Evolutionary conservation across 2,329 filamentous ascomycete species (phyloP).

Genomic region (Aspergillus oerlinghausenensis): DNA sequence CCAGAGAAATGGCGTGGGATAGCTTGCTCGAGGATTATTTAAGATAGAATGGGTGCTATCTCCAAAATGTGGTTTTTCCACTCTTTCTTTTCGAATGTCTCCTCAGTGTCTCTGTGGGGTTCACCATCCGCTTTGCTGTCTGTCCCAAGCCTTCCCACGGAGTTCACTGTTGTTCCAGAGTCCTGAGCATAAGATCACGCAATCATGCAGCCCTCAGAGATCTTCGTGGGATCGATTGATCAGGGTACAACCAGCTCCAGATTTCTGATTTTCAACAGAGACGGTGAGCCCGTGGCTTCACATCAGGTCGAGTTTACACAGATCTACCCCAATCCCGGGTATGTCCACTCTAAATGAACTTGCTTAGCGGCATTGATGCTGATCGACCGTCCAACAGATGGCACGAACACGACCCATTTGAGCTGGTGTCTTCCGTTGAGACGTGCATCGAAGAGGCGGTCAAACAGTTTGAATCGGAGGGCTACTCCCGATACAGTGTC

Average conservation of each 20-base stretch:
- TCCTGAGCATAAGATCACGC: not conserved
- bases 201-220: slow-evolving; percentile 22
- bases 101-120: not conserved
- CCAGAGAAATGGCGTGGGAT: not conserved
- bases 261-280: slow-evolving; percentile 81
- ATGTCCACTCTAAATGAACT: slow-evolving; percentile 32
- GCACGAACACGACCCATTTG: slow-evolving; percentile 81
- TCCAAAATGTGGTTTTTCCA: not conserved
- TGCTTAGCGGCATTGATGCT: not conserved
- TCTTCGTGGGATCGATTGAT: slow-evolving; percentile 79
- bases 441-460: slow-evolving; percentile 72
- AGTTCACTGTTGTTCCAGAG: not conserved
- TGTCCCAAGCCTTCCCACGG: not conserved
- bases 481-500: slow-evolving; percentile 62
- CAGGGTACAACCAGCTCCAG: slow-evolving; percentile 85
- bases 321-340: slow-evolving; percentile 80
- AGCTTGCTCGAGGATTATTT: not conserved
- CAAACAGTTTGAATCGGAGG: slow-evolving; percentile 61
- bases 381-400: slow-evolving; percentile 50
- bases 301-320: slow-evolving; percentile 86
- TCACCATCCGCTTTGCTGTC: not conserved
- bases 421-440: slow-evolving; percentile 69
- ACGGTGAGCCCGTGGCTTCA: slow-evolving; percentile 70
- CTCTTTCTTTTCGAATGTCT: not conserved
- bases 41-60: not conserved